A percentile compares a stretch with the other conserved stretches of the same genome.
These are phyloP conservation scores for Zygotorulaspora mrakii DNA, from an alignment of 1,139 yeast species.

Conservation along the genomic window DNA sequence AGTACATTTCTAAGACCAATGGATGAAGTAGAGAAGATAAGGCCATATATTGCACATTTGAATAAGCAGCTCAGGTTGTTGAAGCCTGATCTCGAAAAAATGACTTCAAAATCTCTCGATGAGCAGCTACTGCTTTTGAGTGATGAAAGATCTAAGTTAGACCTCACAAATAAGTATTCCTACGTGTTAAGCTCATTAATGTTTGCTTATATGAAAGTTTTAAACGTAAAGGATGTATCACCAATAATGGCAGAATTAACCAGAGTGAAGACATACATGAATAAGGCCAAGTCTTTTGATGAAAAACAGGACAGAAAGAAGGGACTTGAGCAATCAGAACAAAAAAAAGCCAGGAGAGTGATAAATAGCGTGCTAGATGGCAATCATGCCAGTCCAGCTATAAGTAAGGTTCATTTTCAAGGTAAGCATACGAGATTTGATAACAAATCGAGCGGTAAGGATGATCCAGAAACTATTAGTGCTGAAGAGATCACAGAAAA, in stretches of 20 bases:
- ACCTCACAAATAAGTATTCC: slow-evolving; percentile 28
- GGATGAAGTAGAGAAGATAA: slow-evolving; percentile 33
- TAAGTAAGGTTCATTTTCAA: slow-evolving; percentile 53
- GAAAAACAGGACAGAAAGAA: slow-evolving; percentile 23
- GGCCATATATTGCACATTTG: slow-evolving; percentile 30
- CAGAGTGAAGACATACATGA: slow-evolving; percentile 68
- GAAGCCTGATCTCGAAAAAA: slow-evolving; percentile 22
- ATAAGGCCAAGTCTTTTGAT: slow-evolving; percentile 50
- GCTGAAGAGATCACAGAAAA: slow-evolving; percentile 7
- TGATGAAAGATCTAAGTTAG: slow-evolving; percentile 26
- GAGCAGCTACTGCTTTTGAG: slow-evolving; percentile 26
- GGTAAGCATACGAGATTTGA: slow-evolving; percentile 59
- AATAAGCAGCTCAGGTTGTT: slow-evolving; percentile 24
- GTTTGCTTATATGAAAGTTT: slow-evolving; percentile 33
- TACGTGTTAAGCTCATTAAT: slow-evolving; percentile 33
- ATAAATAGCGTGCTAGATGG: slow-evolving; percentile 20
- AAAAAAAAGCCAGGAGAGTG: slow-evolving; percentile 19
- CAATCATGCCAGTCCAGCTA: slow-evolving; percentile 47
- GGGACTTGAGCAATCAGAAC: slow-evolving; percentile 13
- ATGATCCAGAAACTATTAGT: slow-evolving; percentile 11
- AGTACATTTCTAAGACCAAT: slow-evolving; percentile 9
- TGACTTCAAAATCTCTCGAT: slow-evolving; percentile 28
- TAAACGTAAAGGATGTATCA: slow-evolving; percentile 27
- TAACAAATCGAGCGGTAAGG: slow-evolving; percentile 22
- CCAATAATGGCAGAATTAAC: slow-evolving; percentile 67